Conservation (phyloP, 371 early-diverging fungal genomes). For the Rhizopus delemar region DNA sequence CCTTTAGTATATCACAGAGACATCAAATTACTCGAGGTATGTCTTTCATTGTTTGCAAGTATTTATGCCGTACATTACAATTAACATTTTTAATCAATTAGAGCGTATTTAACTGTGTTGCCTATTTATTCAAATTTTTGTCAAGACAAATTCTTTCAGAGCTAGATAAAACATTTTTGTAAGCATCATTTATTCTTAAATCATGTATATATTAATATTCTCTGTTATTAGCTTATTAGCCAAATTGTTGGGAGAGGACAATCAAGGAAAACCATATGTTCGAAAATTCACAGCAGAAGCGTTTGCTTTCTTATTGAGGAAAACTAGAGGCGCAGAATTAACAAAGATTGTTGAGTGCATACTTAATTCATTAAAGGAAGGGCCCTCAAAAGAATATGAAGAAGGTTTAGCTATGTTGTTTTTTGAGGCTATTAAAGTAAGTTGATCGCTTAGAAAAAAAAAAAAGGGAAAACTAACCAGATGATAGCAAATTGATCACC, state of each 20-base stretch:
- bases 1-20: constrained; percentile 68
- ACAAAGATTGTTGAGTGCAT: constrained; percentile 59
- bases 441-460: background rate
- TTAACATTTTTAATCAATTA: constrained; percentile 23
- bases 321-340: constrained; percentile 63
- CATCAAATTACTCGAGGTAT: constrained; percentile 77
- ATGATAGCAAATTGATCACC: constrained; percentile 54
- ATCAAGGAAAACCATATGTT: constrained; percentile 70
- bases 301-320: constrained; percentile 87
- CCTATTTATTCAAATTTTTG: constrained; percentile 89
- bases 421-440: constrained; percentile 79
- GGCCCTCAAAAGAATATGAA: constrained; percentile 55
- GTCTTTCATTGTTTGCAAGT: background rate
- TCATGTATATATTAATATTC: background rate
- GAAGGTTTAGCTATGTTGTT: constrained; percentile 80
- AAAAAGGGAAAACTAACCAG: constrained; percentile 2
- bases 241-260: constrained; percentile 70
- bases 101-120: constrained; percentile 84
- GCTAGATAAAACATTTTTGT: constrained; percentile 70
- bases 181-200: constrained; percentile 12
- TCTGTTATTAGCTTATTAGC: constrained; percentile 54
- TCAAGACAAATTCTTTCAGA: constrained; percentile 68
- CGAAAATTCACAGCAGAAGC: constrained; percentile 91
- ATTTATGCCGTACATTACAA: background rate
- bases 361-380: constrained; percentile 53